Base-by-base conservation (phyloP, 371 early-diverging fungal species). In the Mortierella sp. region DNA sequence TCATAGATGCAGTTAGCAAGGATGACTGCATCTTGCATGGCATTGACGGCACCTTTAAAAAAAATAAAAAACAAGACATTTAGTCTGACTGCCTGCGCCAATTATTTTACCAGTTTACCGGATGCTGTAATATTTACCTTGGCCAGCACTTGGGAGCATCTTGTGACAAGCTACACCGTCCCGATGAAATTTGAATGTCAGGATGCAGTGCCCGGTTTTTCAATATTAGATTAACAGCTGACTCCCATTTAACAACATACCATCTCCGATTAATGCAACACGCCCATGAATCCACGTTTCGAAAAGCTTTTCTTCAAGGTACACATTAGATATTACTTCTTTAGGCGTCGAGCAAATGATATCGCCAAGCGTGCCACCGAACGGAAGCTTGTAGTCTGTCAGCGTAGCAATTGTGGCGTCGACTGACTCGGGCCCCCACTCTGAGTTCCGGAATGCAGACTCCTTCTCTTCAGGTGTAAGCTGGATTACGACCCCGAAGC, bases 61-160 rank as follows among this genome's bases (percentile, higher is more conserved):
- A 54, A 54, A 24, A 54, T 54, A 49, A 49, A 49, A 49, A 49
- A 49, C 40, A 54, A 24, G 5, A 54, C n/a, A 45, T 24, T 43
- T 62, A 24, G 24, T n/a, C 28, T 20, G n/a, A 10, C 12, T 3
- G 35, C 9, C 14, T 60, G n/a, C 8, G 32, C 37, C 3, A 37
- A 6, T n/a, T 37, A 12, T 37, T 43, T 14, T 30, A 20, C 12
- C 4, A 14, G 39, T 22, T 26, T 24, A 40, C 26, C 22, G 37
- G 5, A 30, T 30, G 24, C 32, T 11, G 28, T 18, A 20, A 54
- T 11, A 28, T 55, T 28, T 55, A 58, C 70, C 70, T 61, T 70
- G 70, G 10, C 70, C 70, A 54, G 70, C 63, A 32, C 70, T 70
- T 18, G 70, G 70, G 10, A 66, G 43, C 35, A 66, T 49, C 40